Conservation (phyloP, 2,329 filamentous ascomycete genomes). For the Xylariomycetidae sp. region DNA sequence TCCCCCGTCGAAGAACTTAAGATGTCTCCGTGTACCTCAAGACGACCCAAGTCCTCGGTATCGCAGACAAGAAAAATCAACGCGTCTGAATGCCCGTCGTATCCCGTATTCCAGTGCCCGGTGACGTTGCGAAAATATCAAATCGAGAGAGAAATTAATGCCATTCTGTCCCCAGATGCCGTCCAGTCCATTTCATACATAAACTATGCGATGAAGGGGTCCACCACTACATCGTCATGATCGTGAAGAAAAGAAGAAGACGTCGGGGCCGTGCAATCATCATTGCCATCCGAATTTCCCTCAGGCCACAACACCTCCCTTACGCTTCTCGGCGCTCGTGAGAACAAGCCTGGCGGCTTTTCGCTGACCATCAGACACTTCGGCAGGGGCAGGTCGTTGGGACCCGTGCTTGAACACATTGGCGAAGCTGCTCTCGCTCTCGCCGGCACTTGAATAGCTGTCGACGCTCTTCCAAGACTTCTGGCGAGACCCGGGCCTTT, state of each 20-base stretch:
- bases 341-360: slow-evolving; percentile 84
- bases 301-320: slow-evolving; percentile 45
- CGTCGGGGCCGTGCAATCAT: slow-evolving; percentile 26
- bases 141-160: slow-evolving; percentile 19
- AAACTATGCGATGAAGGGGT: slow-evolving; percentile 20
- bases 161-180: slow-evolving; percentile 21
- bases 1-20: slow-evolving; percentile 14
- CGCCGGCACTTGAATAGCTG: slow-evolving; percentile 59
- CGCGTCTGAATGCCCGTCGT: slow-evolving; percentile 9
- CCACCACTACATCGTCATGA: slow-evolving; percentile 22
- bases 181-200: slow-evolving; percentile 22
- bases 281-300: slow-evolving; percentile 15
- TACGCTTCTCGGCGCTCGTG: slow-evolving; percentile 86
- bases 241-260: slow-evolving; percentile 23
- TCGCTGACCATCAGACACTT: slow-evolving; percentile 60
- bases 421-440: slow-evolving; percentile 59
- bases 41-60: slow-evolving; percentile 11
- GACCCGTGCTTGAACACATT: slow-evolving; percentile 60
- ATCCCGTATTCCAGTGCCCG: slow-evolving; percentile 13
- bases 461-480: slow-evolving; percentile 60
- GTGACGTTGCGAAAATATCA: slow-evolving; percentile 14
- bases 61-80: slow-evolving; percentile 15
- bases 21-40: slow-evolving; percentile 9
- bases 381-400: slow-evolving; percentile 49
- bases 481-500: slow-evolving; percentile 69